Conservation (phyloP, 352 stramenopile genomes). For the Phytophthora tubulina region DNA sequence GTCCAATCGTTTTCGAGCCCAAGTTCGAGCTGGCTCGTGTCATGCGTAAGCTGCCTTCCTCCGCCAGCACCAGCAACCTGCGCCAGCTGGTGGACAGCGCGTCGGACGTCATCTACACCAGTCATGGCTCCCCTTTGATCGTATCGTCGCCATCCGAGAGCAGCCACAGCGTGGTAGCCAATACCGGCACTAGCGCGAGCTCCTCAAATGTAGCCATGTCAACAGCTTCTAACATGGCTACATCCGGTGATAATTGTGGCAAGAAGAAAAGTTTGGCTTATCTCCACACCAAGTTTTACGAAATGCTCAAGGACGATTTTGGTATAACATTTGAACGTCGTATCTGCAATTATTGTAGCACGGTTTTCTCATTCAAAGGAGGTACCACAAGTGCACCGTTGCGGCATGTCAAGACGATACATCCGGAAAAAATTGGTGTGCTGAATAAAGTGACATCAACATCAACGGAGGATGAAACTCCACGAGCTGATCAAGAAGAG, state of each 20-base stretch:
- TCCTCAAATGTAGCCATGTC: conserved; percentile 20
- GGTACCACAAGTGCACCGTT: conserved; percentile 63
- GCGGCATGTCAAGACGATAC: conserved; percentile 57
- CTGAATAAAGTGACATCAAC: neutral
- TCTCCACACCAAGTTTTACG: conserved; percentile 46
- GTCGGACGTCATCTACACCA: neutral
- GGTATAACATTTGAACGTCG: conserved; percentile 53
- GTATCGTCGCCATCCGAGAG: neutral
- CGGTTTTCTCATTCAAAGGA: conserved; percentile 61
- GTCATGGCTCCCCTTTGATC: conserved; percentile 1
- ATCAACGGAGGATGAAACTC: neutral
- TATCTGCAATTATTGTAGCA: conserved; percentile 55
- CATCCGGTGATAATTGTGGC: conserved; percentile 3
- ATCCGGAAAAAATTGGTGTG: conserved; percentile 34
- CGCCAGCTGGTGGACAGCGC: conserved; percentile 21
- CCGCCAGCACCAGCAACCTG: conserved; percentile 20
- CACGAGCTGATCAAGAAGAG: neutral
- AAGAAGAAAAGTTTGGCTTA: conserved; percentile 57
- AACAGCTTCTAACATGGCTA: conserved; percentile 1
- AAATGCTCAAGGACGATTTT: conserved; percentile 30
- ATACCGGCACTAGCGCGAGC: neutral
- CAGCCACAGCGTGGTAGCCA: neutral
- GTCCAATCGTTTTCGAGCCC: too few species aligned
- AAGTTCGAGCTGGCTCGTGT: too few species aligned
- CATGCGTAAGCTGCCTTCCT: conserved; percentile 29